Base-by-base conservation (phyloP, 768 basidiomycete genomes). In the Pholiota conissans region DNA sequence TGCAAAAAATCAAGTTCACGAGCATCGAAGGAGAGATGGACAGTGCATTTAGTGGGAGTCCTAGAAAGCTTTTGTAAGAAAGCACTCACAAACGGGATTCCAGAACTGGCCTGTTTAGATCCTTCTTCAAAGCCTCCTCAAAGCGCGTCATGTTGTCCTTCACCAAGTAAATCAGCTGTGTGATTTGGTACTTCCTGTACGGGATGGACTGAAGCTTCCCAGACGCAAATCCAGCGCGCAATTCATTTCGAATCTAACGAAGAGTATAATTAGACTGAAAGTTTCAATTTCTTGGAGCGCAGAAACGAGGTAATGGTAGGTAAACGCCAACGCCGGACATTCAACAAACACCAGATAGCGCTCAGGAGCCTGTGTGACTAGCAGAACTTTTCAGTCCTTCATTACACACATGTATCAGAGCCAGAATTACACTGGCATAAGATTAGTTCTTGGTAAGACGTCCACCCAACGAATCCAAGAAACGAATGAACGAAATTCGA, bases 161-260 rank as follows among this genome's bases (percentile, higher is more conserved):
- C 64, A 92, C 28, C 62, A 91, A 72, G 67, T 90, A 89, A 7
- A 79, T 85, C 11, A 95, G 79, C 65, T 87, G 83, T n/a, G 86
- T 78, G 24, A 95, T 77, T 72, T 93, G 91, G 42, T 84, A 79
- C 71, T 86, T 92, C 64, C 93, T 79, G 66, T 79, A 91, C 11
- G 78, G 78, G 55, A 93, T 75, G n/a, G 82, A 71, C 65, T 75
- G 85, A 39, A 84, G 81, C 67, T 86, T 91, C 14, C 90, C 89
- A 1, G 83, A 72, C 28, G 72, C 73, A 70, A 91, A 93, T 5
- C 80, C 82, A n/a, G 75, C 73, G 26, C 72, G 75, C 20, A 93
- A 73, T 45, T 76, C 74, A 24, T 74, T 74, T 53, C 83, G 82
- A 56, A 87, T 83, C 89, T 90, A 48, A 16, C n/a, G 27, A 24